These are phyloP conservation scores for Apium graveolens DNA, from an alignment of 129 eudicot genomes.

Conservation along the genomic window DNA sequence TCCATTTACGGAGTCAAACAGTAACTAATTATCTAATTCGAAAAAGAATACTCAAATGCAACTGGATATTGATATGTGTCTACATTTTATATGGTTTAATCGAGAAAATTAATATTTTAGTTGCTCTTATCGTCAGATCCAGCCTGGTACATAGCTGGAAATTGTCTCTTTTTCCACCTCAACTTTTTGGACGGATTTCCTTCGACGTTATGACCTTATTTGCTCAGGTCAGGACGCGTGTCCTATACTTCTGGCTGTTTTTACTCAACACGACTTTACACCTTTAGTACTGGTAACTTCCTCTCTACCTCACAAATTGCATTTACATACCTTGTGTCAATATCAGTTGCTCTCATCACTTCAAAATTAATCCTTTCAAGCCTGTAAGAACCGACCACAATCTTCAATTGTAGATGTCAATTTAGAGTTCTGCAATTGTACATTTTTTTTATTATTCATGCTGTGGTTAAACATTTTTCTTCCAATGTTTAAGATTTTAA, in stretches of 20 bases:
- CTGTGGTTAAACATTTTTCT: slow-evolving; percentile 19
- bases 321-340: slow-evolving; percentile 28
- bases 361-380: neutral
- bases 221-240: slow-evolving; percentile 13
- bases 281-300: slow-evolving; percentile 15
- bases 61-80: neutral
- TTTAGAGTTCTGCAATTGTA: slow-evolving; percentile 27
- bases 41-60: neutral
- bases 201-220: slow-evolving; percentile 8
- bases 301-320: slow-evolving; percentile 13
- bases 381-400: neutral
- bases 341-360: slow-evolving; percentile 22
- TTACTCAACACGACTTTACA: slow-evolving; percentile 16
- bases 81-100: neutral
- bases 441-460: slow-evolving; percentile 23
- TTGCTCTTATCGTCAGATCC: neutral
- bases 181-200: slow-evolving; percentile 12
- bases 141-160: slow-evolving; percentile 39
- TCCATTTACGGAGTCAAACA: neutral
- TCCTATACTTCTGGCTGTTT: slow-evolving; percentile 16
- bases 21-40: neutral
- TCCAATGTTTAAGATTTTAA: slow-evolving; percentile 7
- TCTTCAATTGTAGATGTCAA: neutral
- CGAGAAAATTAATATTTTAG: neutral
- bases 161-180: slow-evolving; percentile 24